Base-by-base conservation (phyloP, 805 yeast species). In the Hanseniaspora osmophila region DNA sequence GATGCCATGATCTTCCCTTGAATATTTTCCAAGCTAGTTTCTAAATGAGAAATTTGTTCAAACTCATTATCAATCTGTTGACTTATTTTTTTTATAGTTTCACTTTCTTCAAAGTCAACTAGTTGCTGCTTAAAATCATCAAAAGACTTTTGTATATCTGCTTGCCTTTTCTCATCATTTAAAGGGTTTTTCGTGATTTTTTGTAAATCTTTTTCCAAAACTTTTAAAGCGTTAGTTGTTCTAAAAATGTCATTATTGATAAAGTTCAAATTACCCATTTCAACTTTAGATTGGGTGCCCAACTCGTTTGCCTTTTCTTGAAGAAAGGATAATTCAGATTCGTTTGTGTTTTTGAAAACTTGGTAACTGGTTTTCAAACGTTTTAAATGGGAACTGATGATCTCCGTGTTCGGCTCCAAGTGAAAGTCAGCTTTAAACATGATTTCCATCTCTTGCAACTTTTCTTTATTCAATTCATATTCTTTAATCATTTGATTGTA, bases 21-120 rank as follows among this genome's bases (percentile, higher is more conserved):
- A 13, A 78, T 53, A 0, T 66, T 67, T 10, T 84, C 92, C 10
- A 78, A 54, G 18, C 70, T 68, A 16, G 56, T 52, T 50, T 74
- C 78, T 3, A 67, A 18, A 13, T 27, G 18, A 2, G 55, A 38
- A 2, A 59, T 42, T 9, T 76, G 60, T 32, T 62, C 54, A 10
- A 56, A 52, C 40, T 73, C 71, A 9, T 65, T 65, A 0, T 55
- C 51, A 16, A 43, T 16, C 9, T 42, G 43, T 9, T 10, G n/a
- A 4, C 19, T 22, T n/a, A 38, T 3, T 5, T 38, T 22, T 2
- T 11, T n/a, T 9, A 43, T 48, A 47, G 67, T 68, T 33, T 65
- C 64, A 1, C 59, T 51, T 1, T 49, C 47, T 50, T 77, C 65
- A 2, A 56, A 33, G 0, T 33, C 38, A 3, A 55, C 53, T 3